Evolutionary conservation across 2,329 filamentous ascomycete genomes (phyloP), one percentile per base, ranked within the genome.

Genomic region (Arthrobotrys conoides): DNA sequence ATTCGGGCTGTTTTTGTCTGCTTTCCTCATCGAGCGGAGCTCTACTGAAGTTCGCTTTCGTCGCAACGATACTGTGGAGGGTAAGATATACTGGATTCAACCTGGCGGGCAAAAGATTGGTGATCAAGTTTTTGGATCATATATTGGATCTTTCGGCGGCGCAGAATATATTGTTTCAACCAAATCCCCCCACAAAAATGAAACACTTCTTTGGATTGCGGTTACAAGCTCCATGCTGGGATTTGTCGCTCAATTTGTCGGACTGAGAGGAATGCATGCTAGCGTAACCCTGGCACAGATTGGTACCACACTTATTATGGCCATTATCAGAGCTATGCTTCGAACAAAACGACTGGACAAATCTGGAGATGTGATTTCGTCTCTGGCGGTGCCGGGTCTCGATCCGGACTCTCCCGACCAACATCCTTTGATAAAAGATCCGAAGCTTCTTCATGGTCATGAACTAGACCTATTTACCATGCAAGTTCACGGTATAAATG

Each of bases 1-100:
- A 0, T 2, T 73, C 2, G 83, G 84, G 0, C 75, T 85, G 27
- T 46, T 84, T 0, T 24, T 84, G 0, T 85, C 83, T 63, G 80
- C 82, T 0, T 81, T 82, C 49, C 82, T 85, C 3, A 82, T 85
- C 6, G 83, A 85, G 24, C 68, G 61, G 5, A 84, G 83, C 51
- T 84, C 84, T 0, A 16, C 36, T 1, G 83, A 76, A 49, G 33
- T 65, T 5, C 71, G 63, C 18, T 76, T 51, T 14, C 18, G 48
- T 27, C 48, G 48, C 22, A 51, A 51, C 20, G 12, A 27, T 16
- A 41, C 12, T 49, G 48, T 24, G 22, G 44, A 46, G 38, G 51
- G 51, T 18, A 67, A 68, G 18, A 70, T 77, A 16, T 78, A 68
- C 30, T 78, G 67, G 68, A 38, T 72, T 10, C 73, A 72, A 24